Evolutionary conservation across 2,329 filamentous ascomycete species (phyloP).

Genomic region (Hypoxylon sp.): DNA sequence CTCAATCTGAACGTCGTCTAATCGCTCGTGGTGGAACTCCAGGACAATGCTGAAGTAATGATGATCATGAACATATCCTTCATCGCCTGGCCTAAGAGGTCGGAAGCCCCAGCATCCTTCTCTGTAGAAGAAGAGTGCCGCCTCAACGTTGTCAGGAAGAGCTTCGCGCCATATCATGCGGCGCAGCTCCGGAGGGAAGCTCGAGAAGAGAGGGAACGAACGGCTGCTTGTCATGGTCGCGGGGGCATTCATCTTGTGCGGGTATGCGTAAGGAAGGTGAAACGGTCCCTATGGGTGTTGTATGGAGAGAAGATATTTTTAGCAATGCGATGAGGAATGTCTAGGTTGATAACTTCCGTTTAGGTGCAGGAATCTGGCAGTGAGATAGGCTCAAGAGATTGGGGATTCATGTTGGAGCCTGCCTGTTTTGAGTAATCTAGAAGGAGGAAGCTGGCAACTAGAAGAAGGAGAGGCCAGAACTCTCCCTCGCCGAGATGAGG

Average conservation of each 20-base stretch:
- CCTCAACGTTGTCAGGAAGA: conserved; percentile 15
- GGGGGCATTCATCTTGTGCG: background rate
- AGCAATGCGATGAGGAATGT: too few species aligned
- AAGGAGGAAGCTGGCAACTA: too few species aligned
- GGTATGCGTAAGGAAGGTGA: too few species aligned
- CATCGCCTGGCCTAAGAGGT: conserved; percentile 24
- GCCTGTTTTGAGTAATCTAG: too few species aligned
- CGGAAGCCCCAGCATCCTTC: conserved; percentile 37
- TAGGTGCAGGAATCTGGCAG: too few species aligned
- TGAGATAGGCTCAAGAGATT: too few species aligned
- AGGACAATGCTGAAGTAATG: conserved; percentile 15
- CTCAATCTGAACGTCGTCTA: conserved; percentile 32
- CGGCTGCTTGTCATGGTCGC: background rate
- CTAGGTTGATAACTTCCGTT: background rate
- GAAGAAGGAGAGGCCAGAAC: too few species aligned
- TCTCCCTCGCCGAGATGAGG: too few species aligned
- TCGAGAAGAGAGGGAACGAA: conserved; percentile 17
- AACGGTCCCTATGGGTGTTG: background rate
- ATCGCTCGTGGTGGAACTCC: conserved; percentile 34
- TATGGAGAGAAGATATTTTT: background rate
- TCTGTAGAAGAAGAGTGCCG: conserved; percentile 35
- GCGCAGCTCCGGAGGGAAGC: conserved; percentile 13
- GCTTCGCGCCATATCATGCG: conserved; percentile 23
- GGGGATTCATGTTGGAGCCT: too few species aligned
- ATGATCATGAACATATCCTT: conserved; percentile 23